These are phyloP conservation scores for Sporobolomyces phaffii DNA, from an alignment of 768 basidiomycete species.

Conservation along the genomic window DNA sequence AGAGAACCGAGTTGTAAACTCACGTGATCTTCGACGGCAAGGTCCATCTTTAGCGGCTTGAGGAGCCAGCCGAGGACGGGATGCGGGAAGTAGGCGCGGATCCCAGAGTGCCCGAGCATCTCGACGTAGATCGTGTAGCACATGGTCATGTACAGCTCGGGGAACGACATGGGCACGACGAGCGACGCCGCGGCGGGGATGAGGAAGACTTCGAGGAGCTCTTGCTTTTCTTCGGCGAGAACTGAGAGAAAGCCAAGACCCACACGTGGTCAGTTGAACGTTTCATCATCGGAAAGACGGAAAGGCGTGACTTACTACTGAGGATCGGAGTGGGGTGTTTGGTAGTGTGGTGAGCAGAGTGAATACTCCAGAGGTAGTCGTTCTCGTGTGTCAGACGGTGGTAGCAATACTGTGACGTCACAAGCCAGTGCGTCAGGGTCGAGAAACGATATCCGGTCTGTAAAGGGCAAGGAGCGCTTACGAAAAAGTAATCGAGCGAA, in stretches of 20 bases:
- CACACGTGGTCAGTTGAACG: too few species aligned
- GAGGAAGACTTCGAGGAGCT: constrained; percentile 20
- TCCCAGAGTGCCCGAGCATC: constrained; percentile 30
- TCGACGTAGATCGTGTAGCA: constrained; percentile 26
- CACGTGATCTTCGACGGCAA: constrained; percentile 31
- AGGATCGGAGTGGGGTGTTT: constrained; percentile 32
- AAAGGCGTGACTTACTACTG: neutral
- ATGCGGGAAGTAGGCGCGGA: constrained; percentile 19
- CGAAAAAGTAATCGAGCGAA: constrained; percentile 31
- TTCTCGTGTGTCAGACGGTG: constrained; percentile 27
- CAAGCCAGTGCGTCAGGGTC: too few species aligned
- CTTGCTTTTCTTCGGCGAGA: constrained; percentile 24
- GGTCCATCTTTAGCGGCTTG: constrained; percentile 10
- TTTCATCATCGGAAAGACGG: too few species aligned
- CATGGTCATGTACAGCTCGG: constrained; percentile 11
- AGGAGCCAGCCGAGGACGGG: constrained; percentile 15
- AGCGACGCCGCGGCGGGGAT: constrained; percentile 4
- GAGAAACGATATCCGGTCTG: too few species aligned
- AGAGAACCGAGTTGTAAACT: too few species aligned
- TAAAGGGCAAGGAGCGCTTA: neutral
- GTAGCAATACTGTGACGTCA: constrained; percentile 11
- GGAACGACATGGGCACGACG: constrained; percentile 24
- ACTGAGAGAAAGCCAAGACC: neutral
- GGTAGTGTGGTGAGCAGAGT: constrained; percentile 16
- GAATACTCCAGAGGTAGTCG: constrained; percentile 29